A percentile compares a stretch with the other conserved stretches of the same genome.
Conservation (phyloP, 2,329 filamentous ascomycete species). For the Dendryphion nanum region DNA sequence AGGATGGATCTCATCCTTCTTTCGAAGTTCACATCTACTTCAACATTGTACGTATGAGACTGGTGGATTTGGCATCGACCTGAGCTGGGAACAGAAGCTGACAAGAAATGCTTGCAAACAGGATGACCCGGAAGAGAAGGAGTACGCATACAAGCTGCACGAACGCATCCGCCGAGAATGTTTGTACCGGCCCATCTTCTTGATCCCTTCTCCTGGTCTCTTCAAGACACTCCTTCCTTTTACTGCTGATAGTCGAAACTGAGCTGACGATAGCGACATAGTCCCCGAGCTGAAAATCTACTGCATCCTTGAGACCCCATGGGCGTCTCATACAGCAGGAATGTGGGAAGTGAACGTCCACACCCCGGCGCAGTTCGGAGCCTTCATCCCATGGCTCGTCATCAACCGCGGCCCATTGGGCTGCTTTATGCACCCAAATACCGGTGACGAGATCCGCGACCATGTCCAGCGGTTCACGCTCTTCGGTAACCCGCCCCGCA, state of each 20-base stretch:
- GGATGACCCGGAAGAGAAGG: background rate
- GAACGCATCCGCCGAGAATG: too few relatives aligned
- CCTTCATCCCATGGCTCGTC: slow-evolving; percentile 1
- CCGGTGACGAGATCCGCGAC: slow-evolving; percentile 1
- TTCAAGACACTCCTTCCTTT: slow-evolving; percentile 2
- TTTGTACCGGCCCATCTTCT: too few relatives aligned
- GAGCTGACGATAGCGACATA: background rate
- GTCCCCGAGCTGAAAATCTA: slow-evolving; percentile 1
- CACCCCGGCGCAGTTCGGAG: slow-evolving; percentile 1
- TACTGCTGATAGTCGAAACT: slow-evolving; percentile 1
- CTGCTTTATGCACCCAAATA: slow-evolving; percentile 1
- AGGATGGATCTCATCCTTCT: slow-evolving; percentile 1
- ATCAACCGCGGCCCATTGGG: slow-evolving; percentile 1
- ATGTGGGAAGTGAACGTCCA: slow-evolving; percentile 1
- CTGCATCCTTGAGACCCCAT: background rate
- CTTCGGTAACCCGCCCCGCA: background rate
- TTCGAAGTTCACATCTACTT: slow-evolving; percentile 3
- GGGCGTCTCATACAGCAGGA: background rate
- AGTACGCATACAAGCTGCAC: slow-evolving; percentile 1
- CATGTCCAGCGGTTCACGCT: background rate
- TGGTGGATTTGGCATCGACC: background rate
- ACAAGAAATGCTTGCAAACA: background rate
- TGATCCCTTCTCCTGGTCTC: too few relatives aligned
- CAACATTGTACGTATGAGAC: slow-evolving; percentile 1
- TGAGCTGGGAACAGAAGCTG: background rate